A percentile compares a stretch with the other conserved stretches of the same genome.
phyloP scores from a whole-genome alignment of 805 yeast species.

The Lipomyces japonicus region DNA sequence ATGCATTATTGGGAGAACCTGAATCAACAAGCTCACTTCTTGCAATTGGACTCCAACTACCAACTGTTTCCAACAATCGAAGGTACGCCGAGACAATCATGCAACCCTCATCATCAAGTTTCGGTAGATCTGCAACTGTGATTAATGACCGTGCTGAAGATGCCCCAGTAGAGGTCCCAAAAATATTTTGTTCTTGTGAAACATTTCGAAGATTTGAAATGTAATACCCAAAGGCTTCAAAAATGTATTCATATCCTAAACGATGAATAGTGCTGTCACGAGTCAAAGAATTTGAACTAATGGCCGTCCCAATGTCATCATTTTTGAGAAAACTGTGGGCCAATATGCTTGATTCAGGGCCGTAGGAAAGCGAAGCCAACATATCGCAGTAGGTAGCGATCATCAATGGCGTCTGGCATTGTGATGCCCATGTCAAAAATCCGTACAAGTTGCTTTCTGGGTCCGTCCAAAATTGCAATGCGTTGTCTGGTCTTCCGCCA shows the following conservation, averaged over 20 bases:
- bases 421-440: conserved; percentile 83
- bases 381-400: conserved; percentile 77
- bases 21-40: conserved; percentile 32
- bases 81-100: conserved; percentile 71
- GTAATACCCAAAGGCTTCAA: conserved; percentile 54
- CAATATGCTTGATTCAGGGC: conserved; percentile 52
- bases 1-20: conserved; percentile 3
- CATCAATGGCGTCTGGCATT: conserved; percentile 66
- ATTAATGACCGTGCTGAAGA: conserved; percentile 10
- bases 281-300: conserved; percentile 31
- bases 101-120: conserved; percentile 75
- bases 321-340: conserved; percentile 47
- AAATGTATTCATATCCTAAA: conserved; percentile 55
- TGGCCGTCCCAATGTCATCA: conserved; percentile 10
- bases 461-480: conserved; percentile 64
- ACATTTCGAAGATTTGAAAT: conserved; percentile 40
- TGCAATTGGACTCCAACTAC: conserved; percentile 40
- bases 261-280: conserved; percentile 19
- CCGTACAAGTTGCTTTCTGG: conserved; percentile 66
- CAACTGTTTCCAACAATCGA: conserved; percentile 56
- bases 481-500: conserved; percentile 54
- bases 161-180: conserved; percentile 14
- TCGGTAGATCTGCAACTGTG: conserved; percentile 43
- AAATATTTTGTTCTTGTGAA: conserved; percentile 15
- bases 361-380: conserved; percentile 68